phyloP scores from a whole-genome alignment of 2,329 filamentous ascomycete species.

The Verticillium dahliae region DNA sequence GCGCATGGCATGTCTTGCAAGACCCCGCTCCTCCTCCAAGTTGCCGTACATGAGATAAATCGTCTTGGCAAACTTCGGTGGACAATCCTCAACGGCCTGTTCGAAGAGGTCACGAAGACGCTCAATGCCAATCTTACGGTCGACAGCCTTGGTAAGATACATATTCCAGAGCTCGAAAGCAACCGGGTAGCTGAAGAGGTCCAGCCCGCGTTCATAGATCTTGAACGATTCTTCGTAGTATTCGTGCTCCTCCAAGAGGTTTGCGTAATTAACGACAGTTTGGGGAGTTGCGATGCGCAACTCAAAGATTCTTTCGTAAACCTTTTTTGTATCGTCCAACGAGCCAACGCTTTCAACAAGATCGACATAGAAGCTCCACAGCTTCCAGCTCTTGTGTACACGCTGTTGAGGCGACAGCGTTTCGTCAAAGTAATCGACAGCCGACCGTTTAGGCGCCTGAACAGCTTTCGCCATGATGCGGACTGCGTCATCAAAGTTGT shows the following conservation, averaged over 20 bases:
- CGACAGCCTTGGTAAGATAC: slow-evolving; percentile 94
- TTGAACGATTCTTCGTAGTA: slow-evolving; percentile 99
- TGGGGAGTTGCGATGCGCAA: slow-evolving; percentile 96
- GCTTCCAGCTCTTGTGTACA: slow-evolving; percentile 98
- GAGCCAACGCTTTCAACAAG: slow-evolving; percentile 91
- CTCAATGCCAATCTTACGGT: slow-evolving; percentile 93
- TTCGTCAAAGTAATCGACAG: slow-evolving; percentile 98
- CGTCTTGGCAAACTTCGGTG: slow-evolving; percentile 91
- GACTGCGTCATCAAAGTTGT: slow-evolving; percentile 92
- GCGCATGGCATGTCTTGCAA: slow-evolving; percentile 94
- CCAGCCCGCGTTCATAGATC: slow-evolving; percentile 88
- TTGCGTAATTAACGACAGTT: slow-evolving; percentile 97
- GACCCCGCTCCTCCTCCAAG: slow-evolving; percentile 87
- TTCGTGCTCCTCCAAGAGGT: slow-evolving; percentile 85
- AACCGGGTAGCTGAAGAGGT: slow-evolving; percentile 97
- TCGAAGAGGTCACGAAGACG: slow-evolving; percentile 91
- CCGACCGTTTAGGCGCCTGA: slow-evolving; percentile 94
- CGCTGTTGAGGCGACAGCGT: slow-evolving; percentile 88
- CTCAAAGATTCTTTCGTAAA: slow-evolving; percentile 97
- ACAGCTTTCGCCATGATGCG: slow-evolving; percentile 96
- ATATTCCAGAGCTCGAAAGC: slow-evolving; percentile 98
- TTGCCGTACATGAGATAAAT: slow-evolving; percentile 98
- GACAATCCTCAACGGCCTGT: slow-evolving; percentile 90
- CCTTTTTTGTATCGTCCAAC: slow-evolving; percentile 83
- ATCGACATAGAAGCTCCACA: slow-evolving; percentile 99